Evolutionary conservation across 208 protist species (phyloP).

Genomic region (Crithidia sp.): DNA sequence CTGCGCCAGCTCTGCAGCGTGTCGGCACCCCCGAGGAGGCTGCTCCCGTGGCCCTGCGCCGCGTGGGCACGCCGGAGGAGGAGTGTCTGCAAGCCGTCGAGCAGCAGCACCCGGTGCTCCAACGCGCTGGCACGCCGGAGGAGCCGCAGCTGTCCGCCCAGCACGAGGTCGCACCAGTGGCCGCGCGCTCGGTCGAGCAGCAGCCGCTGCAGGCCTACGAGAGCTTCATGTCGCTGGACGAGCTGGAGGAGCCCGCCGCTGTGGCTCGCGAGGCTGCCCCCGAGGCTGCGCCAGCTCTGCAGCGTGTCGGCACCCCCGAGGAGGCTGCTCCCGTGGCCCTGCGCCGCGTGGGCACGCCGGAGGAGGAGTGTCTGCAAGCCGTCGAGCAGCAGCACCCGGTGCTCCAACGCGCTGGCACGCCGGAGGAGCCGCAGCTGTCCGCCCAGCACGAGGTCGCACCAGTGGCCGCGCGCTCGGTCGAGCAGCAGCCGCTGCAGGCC

Average conservation of each 20-base stretch:
- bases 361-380: no score
- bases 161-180: background rate
- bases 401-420: no score
- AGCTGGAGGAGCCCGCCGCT: background rate
- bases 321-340: background rate
- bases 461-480: background rate
- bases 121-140: background rate
- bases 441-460: background rate
- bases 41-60: slow-evolving; percentile 4
- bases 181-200: background rate
- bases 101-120: no score
- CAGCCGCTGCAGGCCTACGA: slow-evolving; percentile 9
- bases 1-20: no score
- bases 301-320: background rate
- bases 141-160: background rate
- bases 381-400: no score
- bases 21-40: no score
- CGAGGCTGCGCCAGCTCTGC: background rate
- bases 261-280: no score
- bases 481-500: background rate
- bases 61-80: no score
- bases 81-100: no score
- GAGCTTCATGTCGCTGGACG: slow-evolving; percentile 26
- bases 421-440: background rate
- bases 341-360: background rate